These are phyloP conservation scores for Aspergillus ruber DNA, from an alignment of 2,329 filamentous ascomycete species.

Conservation along the genomic window DNA sequence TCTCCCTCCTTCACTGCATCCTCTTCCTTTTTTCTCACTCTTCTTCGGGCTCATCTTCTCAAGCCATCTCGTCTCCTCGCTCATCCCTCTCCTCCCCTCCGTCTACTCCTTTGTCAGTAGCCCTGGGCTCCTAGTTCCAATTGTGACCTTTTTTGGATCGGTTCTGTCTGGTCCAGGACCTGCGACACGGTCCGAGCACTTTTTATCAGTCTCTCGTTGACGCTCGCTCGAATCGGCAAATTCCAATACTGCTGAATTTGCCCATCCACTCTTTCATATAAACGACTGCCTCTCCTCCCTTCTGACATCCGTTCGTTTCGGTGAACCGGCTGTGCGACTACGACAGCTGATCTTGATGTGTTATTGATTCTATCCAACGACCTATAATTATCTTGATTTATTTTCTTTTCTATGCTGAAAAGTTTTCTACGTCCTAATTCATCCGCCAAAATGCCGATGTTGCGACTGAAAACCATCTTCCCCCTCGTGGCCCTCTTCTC, in stretches of 20 bases:
- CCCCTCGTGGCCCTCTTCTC: slow-evolving; percentile 32
- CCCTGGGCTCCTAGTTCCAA: slow-evolving; percentile 13
- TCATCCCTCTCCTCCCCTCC: slow-evolving; percentile 1
- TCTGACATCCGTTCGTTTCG: background rate
- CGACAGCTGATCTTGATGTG: slow-evolving; percentile 4
- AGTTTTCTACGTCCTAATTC: slow-evolving; percentile 12
- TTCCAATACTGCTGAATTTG: slow-evolving; percentile 5
- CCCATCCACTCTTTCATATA: slow-evolving; percentile 16
- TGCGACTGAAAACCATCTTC: slow-evolving; percentile 34
- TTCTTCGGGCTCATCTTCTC: slow-evolving; percentile 3
- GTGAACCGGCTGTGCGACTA: background rate
- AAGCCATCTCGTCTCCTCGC: slow-evolving; percentile 5
- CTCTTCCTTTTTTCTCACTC: slow-evolving; percentile 3
- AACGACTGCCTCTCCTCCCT: background rate
- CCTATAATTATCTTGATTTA: slow-evolving; percentile 2
- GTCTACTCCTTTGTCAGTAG: slow-evolving; percentile 7
- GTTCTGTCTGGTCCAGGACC: slow-evolving; percentile 1
- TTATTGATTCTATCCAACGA: slow-evolving; percentile 7
- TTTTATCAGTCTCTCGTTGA: slow-evolving; percentile 29
- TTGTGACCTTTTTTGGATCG: slow-evolving; percentile 9
- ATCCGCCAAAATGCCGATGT: slow-evolving; percentile 32
- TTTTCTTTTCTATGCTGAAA: slow-evolving; percentile 25
- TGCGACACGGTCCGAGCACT: slow-evolving; percentile 30
- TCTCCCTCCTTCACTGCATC: slow-evolving; percentile 5
- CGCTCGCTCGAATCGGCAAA: background rate